Base-by-base conservation (phyloP, 495 filamentous ascomycete genomes). In the Aspergillus panamensis region DNA sequence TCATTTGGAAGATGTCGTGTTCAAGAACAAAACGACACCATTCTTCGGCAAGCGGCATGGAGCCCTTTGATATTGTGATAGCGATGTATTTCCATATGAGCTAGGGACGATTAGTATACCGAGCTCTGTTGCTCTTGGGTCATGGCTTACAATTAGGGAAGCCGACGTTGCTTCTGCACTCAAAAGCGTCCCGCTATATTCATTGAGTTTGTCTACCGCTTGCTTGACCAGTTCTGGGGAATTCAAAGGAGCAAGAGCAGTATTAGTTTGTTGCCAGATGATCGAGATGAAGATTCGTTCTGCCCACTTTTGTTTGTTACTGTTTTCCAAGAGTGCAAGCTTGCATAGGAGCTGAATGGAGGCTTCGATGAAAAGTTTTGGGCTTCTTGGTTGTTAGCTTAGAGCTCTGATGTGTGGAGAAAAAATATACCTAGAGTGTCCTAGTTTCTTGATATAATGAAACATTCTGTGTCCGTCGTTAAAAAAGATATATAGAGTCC, bases 11-110 rank as follows among this genome's bases (percentile, higher is more conserved):
- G 13, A 88, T 61, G 20, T 67, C 59, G 56, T 91, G 86, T 42
- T 64, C 55, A 0, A 86, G 71, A n/a, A 84, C 83, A 16, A 94
- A 69, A 16, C 64, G 74, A 66, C 90, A 94, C 92, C 90, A 96
- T 53, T 70, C 70, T 61, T 87, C 80, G 3, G 87, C 80, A 25
- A 74, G 54, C 14, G 80, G 76, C 53, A 80, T 81, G 30, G 82
- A 72, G 0, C 76, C 73, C 39, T 82, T 75, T 12, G 65, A 73
- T 57, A 82, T 82, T 20, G 76, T 75, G 4, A 74, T 69, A 35
- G 91, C 87, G 30, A 89, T 73, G 43, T 77, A 76, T 68, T 90
- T 96, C 89, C 90, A 94, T 25, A 95, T 73, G 10, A 94, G 72
- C 84, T 92, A 50, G 32, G 55, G 8, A 20, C 8, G 29, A 63